These are phyloP conservation scores for Penicillium sp. DNA, from an alignment of 2,329 filamentous ascomycete species.

Conservation along the genomic window DNA sequence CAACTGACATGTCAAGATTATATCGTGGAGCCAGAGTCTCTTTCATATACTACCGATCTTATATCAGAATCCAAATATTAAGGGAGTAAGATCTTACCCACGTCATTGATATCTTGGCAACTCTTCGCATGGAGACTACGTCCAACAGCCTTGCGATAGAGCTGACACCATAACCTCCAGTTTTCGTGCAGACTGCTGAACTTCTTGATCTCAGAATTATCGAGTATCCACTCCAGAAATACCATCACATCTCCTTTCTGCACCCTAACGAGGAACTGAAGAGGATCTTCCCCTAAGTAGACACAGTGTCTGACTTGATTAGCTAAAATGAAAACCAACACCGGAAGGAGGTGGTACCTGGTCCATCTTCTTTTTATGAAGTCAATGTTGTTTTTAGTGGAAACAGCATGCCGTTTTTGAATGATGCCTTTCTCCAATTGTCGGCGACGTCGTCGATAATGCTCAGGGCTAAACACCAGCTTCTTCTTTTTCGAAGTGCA, in stretches of 20 bases:
- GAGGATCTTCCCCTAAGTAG: slow-evolving; percentile 3
- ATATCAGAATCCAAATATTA: background rate
- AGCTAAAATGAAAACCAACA: background rate
- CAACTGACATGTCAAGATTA: background rate
- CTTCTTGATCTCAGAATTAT: background rate
- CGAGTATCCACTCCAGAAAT: background rate
- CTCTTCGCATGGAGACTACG: background rate
- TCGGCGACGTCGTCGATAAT: slow-evolving; percentile 2
- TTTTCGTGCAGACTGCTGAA: background rate
- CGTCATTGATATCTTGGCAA: background rate
- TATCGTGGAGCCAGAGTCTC: background rate
- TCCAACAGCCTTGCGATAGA: background rate
- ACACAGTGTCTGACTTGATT: slow-evolving; percentile 1
- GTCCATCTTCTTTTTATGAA: slow-evolving; percentile 2
- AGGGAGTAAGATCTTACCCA: background rate
- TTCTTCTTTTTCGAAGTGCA: background rate
- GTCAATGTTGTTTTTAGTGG: slow-evolving; percentile 7
- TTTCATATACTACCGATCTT: background rate
- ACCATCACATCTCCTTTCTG: background rate
- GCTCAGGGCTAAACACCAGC: background rate
- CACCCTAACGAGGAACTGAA: background rate
- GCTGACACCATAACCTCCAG: background rate
- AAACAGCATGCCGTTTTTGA: slow-evolving; percentile 3
- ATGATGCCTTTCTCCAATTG: slow-evolving; percentile 6
- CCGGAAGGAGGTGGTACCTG: background rate